Conservation (phyloP, 306 rosid genomes). For the Medicago truncatula region DNA sequence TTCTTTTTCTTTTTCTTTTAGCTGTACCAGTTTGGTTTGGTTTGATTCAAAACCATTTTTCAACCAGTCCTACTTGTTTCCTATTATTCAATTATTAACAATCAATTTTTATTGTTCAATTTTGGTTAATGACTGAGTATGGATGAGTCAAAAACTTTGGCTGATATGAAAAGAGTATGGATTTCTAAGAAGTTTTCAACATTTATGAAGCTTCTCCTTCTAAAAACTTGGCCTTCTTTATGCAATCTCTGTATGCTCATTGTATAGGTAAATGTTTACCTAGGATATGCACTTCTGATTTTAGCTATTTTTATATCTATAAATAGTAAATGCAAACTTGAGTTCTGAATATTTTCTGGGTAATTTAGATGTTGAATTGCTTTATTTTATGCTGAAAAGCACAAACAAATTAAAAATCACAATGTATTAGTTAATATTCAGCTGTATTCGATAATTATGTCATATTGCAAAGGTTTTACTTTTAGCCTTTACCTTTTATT, state of each 20-base stretch:
- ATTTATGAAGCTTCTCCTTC: slow-evolving; percentile 80
- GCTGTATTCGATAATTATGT: not conserved
- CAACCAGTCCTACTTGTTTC: not conserved
- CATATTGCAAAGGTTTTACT: not conserved
- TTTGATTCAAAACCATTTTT: slow-evolving; percentile 6
- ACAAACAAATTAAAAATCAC: slow-evolving; percentile 3
- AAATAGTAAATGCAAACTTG: slow-evolving; percentile 26
- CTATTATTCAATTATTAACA: slow-evolving; percentile 19
- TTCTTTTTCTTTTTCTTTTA: too few species aligned
- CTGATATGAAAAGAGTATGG: slow-evolving; percentile 84
- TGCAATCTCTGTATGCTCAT: slow-evolving; percentile 84
- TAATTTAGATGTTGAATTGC: slow-evolving; percentile 20
- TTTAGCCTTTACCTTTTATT: not conserved
- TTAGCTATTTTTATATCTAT: slow-evolving; percentile 3
- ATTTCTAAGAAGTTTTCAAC: slow-evolving; percentile 67
- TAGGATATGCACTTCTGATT: not conserved
- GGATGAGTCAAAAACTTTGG: slow-evolving; percentile 62
- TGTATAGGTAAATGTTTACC: slow-evolving; percentile 61
- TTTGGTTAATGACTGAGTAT: slow-evolving; percentile 54
- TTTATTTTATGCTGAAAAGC: slow-evolving; percentile 35
- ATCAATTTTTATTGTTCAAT: slow-evolving; percentile 1
- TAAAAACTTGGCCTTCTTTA: slow-evolving; percentile 75
- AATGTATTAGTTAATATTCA: slow-evolving; percentile 25
- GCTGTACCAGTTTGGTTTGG: too few species aligned
- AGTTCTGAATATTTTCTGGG: not conserved